Conservation (phyloP, 164 flowering plant genomes). For the Vitis amurensis region DNA sequence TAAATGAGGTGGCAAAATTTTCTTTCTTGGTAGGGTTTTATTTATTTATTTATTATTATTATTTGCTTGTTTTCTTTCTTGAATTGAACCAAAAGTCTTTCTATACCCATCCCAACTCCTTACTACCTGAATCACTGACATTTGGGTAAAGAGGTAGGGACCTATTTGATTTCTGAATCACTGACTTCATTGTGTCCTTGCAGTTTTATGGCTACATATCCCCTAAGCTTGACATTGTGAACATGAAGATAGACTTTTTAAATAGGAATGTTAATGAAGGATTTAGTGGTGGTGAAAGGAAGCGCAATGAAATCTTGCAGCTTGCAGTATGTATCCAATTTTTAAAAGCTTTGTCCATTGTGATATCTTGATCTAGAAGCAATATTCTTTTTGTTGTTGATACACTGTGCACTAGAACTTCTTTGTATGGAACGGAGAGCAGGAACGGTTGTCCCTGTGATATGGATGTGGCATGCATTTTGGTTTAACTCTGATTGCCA, state of each 20-base stretch:
- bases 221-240: conserved; percentile 74
- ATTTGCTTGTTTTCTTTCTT: too few relatives aligned
- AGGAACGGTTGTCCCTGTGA: neutral
- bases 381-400: neutral
- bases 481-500: neutral
- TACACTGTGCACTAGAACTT: neutral
- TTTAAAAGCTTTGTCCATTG: neutral
- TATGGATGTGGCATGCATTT: neutral
- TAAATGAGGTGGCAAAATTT: too few relatives aligned
- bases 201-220: conserved; percentile 70
- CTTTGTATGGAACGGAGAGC: neutral
- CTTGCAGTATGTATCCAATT: conserved; percentile 70
- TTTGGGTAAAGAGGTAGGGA: neutral
- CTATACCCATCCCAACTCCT: too few relatives aligned
- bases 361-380: neutral
- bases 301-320: conserved; percentile 95
- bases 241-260: conserved; percentile 79
- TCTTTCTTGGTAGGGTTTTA: too few relatives aligned
- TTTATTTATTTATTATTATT: too few relatives aligned
- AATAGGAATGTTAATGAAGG: conserved; percentile 99
- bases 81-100: too few relatives aligned
- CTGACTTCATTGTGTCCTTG: conserved; percentile 24
- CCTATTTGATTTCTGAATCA: neutral
- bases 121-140: too few relatives aligned
- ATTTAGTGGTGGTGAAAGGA: conserved; percentile 98